These are phyloP conservation scores for Pistacia atlantica DNA, from an alignment of 345 rosid species.

Conservation along the genomic window DNA sequence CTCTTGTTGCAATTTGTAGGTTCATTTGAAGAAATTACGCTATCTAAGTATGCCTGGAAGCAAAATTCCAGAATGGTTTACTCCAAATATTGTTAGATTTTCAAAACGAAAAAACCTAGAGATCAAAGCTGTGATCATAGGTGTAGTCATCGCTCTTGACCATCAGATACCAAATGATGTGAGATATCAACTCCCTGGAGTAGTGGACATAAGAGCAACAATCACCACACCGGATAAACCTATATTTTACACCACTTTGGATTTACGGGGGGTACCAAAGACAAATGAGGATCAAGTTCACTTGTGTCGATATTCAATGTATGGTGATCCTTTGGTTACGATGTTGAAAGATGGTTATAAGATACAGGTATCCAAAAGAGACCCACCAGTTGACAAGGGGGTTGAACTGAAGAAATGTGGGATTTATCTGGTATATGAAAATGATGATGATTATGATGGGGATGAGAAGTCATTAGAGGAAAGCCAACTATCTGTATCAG, in stretches of 20 bases:
- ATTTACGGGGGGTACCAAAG: conserved; percentile 38
- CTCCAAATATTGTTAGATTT: conserved; percentile 31
- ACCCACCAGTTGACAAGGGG: conserved; percentile 30
- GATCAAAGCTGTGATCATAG: conserved; percentile 48
- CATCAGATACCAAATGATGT: conserved; percentile 27
- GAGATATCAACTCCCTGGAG: conserved; percentile 32
- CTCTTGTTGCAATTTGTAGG: conserved; percentile 31
- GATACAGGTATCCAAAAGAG: conserved; percentile 30
- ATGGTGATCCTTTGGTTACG: conserved; percentile 31
- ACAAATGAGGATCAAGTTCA: conserved; percentile 49
- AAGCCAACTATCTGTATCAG: conserved; percentile 39
- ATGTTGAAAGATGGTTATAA: conserved; percentile 37
- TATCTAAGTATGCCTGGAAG: conserved; percentile 63
- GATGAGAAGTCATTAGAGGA: conserved; percentile 42
- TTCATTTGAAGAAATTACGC: conserved; percentile 38
- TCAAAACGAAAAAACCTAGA: conserved; percentile 39
- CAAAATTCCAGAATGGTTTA: conserved; percentile 58
- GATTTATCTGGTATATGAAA: conserved; percentile 43
- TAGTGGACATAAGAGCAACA: conserved; percentile 23
- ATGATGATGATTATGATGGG: conserved; percentile 49
- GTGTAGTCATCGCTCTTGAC: conserved; percentile 49
- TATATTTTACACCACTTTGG: too few species aligned
- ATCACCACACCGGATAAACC: too few species aligned
- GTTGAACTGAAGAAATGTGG: conserved; percentile 46
- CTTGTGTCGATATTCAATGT: conserved; percentile 46